Evolutionary conservation across 2,329 filamentous ascomycete genomes (phyloP), one percentile per base, ranked within the genome.

Genomic region (Beauveria scarabaeidicola): DNA sequence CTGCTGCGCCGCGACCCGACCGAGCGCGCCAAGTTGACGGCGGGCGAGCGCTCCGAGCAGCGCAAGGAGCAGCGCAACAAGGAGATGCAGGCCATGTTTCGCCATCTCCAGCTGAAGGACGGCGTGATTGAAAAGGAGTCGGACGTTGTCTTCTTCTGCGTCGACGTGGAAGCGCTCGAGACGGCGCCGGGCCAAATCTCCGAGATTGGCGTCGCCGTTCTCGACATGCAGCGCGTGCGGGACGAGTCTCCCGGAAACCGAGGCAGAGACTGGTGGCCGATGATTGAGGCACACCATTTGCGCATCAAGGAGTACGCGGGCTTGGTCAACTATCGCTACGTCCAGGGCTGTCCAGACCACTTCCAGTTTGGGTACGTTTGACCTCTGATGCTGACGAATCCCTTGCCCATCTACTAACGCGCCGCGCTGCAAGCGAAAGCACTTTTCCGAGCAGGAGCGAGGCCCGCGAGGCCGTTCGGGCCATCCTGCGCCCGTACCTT

Each of bases 141-240:
- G 19, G 63, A 69, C 23, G 65, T 68, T 5, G 78, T 95, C 8
- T 88, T 97, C 65, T 77, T 96, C 61, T 85, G 82, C 63, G 78
- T 97, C 48, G 94, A 99, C 66, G 77, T 94, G 36, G 94, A 99
- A 72, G 85, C 87, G 1, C 90, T 86, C 61, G 94, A 99, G 70
- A 73, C 75, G 23, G 77, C 82, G 48, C 81, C 84, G 13, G 75
- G 79, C 38, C 76, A 82, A 13, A 81, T 97, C 61, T 96, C 92
- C 0, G 94, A 99, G 71, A 79, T 99, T 43, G 94, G 94, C 1
- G 78, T 99, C 44, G 87, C 90, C 1, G 86, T 87, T 3, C 77
- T 97, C 0, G 91, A 97, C 69, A 91, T 88, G 1, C 66, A 72
- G 5, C 72, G 81, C 41, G 69, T 91, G 23, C 66, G 73, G 1